Evolutionary conservation across 1,284 basidiomycete species (phyloP).

Genomic region (Tylopilus orsonianus): DNA sequence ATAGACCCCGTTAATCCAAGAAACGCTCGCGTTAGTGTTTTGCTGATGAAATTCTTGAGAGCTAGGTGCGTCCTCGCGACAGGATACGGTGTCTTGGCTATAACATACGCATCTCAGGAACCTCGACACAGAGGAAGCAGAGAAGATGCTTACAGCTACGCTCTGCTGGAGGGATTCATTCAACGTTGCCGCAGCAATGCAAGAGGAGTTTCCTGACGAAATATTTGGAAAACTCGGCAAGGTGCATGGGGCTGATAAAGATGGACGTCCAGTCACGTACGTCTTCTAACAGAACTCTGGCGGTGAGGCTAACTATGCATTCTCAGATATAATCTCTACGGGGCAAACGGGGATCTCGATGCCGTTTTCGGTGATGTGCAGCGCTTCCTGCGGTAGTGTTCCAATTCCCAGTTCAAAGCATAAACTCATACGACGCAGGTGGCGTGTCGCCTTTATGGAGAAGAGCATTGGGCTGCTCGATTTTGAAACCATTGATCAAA

Average conservation of each 20-base stretch:
- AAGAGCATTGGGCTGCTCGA: constrained; percentile 61
- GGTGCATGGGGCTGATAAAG: constrained; percentile 66
- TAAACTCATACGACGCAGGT: constrained; percentile 41
- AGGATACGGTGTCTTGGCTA: not conserved
- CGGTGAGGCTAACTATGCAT: not conserved
- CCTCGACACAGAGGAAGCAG: constrained; percentile 52
- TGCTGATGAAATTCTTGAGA: constrained; percentile 76
- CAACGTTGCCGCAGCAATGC: constrained; percentile 55
- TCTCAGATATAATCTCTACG: constrained; percentile 70
- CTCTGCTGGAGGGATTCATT: constrained; percentile 74
- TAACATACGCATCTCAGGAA: constrained; percentile 40
- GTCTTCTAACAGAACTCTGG: constrained; percentile 21
- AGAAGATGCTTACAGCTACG: constrained; percentile 65
- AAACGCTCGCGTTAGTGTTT: constrained; percentile 65
- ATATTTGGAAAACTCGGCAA: constrained; percentile 66
- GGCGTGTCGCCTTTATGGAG: constrained; percentile 78
- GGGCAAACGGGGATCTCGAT: constrained; percentile 60
- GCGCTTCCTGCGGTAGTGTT: constrained; percentile 64
- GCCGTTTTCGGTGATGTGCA: constrained; percentile 70
- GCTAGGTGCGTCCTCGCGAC: constrained; percentile 43
- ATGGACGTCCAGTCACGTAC: constrained; percentile 65
- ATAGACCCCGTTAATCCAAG: constrained; percentile 55
- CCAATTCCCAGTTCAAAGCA: not conserved
- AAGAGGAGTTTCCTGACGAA: constrained; percentile 64
- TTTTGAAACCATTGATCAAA: constrained; percentile 71